Conservation (phyloP, 2,329 filamentous ascomycete species). For the Neophaeococcomyces aloes region DNA sequence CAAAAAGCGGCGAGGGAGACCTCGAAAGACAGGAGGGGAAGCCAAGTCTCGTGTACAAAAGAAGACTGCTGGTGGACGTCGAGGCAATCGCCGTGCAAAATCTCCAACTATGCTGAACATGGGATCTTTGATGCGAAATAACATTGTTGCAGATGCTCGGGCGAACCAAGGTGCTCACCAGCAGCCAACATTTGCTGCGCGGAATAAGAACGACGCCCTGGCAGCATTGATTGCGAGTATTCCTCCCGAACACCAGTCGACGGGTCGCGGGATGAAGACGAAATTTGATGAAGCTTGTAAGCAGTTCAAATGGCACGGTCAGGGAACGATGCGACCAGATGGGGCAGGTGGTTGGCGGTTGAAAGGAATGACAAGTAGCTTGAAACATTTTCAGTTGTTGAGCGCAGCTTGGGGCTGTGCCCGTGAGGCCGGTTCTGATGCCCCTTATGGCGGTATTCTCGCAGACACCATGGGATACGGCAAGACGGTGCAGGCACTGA, state of each 20-base stretch:
- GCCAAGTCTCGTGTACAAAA: conserved; percentile 3
- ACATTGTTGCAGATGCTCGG: conserved; percentile 23
- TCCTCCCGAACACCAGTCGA: conserved; percentile 21
- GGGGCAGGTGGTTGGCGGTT: conserved; percentile 26
- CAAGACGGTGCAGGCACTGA: conserved; percentile 24
- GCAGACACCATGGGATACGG: conserved; percentile 35
- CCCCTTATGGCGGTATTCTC: conserved; percentile 28
- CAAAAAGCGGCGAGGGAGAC: conserved; percentile 3
- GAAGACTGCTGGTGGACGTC: background rate
- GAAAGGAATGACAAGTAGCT: conserved; percentile 25
- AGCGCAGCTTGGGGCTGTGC: conserved; percentile 18
- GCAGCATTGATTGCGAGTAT: conserved; percentile 26
- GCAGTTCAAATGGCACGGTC: conserved; percentile 21
- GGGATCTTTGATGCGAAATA: conserved; percentile 15
- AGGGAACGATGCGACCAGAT: conserved; percentile 21
- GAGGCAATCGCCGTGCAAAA: background rate
- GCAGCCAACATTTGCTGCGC: conserved; percentile 21
- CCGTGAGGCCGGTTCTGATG: conserved; percentile 15
- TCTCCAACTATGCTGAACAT: conserved; percentile 15
- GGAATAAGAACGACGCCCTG: conserved; percentile 24
- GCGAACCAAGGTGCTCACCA: conserved; percentile 20
- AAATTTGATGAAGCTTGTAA: conserved; percentile 23
- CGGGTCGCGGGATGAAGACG: conserved; percentile 21
- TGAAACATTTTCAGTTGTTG: conserved; percentile 28
- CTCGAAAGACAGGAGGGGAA: background rate